phyloP scores from a whole-genome alignment of 2,329 filamentous ascomycete genomes.

The Ophiostoma triangulosporum region DNA sequence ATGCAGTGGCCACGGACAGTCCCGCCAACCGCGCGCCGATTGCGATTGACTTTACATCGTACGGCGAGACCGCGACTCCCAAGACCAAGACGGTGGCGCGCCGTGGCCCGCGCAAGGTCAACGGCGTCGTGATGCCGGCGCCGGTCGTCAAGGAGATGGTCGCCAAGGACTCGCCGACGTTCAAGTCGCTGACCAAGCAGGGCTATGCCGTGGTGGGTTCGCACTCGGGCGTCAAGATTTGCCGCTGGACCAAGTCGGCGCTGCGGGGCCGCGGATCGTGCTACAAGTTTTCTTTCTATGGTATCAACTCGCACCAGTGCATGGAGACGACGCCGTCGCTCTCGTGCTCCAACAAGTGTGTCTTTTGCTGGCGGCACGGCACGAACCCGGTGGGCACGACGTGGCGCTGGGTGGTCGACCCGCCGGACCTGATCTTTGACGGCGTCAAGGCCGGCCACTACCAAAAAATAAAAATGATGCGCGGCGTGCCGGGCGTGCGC shows the following conservation, averaged over 20 bases:
- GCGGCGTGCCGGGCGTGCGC: slow-evolving; percentile 81
- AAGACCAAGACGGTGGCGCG: slow-evolving; percentile 25
- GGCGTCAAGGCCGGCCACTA: slow-evolving; percentile 89
- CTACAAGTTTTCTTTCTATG: slow-evolving; percentile 97
- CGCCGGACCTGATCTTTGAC: slow-evolving; percentile 75
- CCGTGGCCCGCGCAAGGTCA: background rate
- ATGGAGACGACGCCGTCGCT: slow-evolving; percentile 97
- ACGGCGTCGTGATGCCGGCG: slow-evolving; percentile 25
- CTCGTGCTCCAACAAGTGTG: slow-evolving; percentile 94
- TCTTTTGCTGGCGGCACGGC: slow-evolving; percentile 97
- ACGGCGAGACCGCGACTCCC: slow-evolving; percentile 24
- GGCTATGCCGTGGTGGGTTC: slow-evolving; percentile 91
- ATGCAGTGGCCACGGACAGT: background rate
- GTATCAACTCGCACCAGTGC: slow-evolving; percentile 89
- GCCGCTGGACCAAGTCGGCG: slow-evolving; percentile 95
- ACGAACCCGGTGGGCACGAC: slow-evolving; percentile 94
- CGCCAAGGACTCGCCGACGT: slow-evolving; percentile 76
- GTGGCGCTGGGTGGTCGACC: slow-evolving; percentile 92
- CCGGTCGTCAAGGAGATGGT: slow-evolving; percentile 76
- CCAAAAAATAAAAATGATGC: slow-evolving; percentile 95
- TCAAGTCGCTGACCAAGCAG: slow-evolving; percentile 83
- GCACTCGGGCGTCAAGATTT: slow-evolving; percentile 94
- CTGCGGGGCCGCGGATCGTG: slow-evolving; percentile 86
- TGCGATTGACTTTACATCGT: slow-evolving; percentile 78
- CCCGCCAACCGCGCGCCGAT: slow-evolving; percentile 33